phyloP scores from a whole-genome alignment of 768 basidiomycete species.

The Leccinum arenicola region DNA sequence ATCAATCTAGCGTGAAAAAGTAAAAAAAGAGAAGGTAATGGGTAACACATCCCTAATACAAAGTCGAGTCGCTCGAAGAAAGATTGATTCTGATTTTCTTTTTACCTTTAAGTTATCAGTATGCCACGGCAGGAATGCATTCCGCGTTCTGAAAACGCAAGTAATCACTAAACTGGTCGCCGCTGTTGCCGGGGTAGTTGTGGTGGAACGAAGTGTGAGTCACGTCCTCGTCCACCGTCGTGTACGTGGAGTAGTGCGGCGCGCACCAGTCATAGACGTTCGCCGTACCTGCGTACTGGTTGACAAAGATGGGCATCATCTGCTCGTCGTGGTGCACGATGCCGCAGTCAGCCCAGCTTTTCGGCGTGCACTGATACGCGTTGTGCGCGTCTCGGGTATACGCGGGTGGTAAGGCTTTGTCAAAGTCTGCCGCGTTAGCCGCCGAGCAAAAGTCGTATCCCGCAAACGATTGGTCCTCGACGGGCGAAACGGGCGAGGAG shows the following conservation, averaged over 20 bases:
- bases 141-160: conserved; percentile 17
- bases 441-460: conserved; percentile 18
- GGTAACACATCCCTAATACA: neutral
- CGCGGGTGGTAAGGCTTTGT: conserved; percentile 3
- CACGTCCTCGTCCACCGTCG: neutral
- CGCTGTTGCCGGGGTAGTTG: conserved; percentile 3
- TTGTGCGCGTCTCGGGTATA: conserved; percentile 18
- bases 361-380: conserved; percentile 22
- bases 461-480: conserved; percentile 23
- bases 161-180: conserved; percentile 12
- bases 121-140: conserved; percentile 19
- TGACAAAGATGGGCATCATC: conserved; percentile 28
- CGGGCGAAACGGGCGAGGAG: conserved; percentile 18
- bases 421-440: conserved; percentile 7
- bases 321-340: conserved; percentile 10
- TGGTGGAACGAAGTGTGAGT: conserved; percentile 6
- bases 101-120: conserved; percentile 10
- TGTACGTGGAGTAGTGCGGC: conserved; percentile 15
- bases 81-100: neutral
- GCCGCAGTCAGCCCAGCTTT: conserved; percentile 28
- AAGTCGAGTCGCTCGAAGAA: neutral
- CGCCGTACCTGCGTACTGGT: conserved; percentile 19
- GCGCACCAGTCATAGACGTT: conserved; percentile 26
- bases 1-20: conserved; percentile 6
- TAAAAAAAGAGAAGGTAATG: neutral